phyloP scores from a whole-genome alignment of 2,329 filamentous ascomycete genomes.

The Ascochyta clinopodiicola region DNA sequence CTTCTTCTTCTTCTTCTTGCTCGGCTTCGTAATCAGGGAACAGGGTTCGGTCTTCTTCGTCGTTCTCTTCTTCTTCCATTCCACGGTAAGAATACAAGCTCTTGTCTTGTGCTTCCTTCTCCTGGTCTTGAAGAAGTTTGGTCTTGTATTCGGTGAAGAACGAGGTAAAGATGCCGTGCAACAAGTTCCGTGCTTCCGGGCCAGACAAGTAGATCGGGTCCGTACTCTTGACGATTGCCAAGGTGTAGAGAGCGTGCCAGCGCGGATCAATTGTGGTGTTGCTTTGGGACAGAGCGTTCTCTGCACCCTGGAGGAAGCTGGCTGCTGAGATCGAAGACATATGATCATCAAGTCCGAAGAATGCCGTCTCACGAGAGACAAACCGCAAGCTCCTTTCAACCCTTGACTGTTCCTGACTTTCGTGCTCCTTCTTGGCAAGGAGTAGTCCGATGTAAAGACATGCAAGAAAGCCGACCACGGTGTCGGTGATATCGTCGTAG shows the following conservation, averaged over 20 bases:
- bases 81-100: conserved; percentile 87
- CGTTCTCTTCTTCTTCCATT: conserved; percentile 76
- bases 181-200: conserved; percentile 44
- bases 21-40: conserved; percentile 79
- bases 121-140: conserved; percentile 77
- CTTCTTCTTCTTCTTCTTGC: conserved; percentile 35
- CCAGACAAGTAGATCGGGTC: conserved; percentile 25
- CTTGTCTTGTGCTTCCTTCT: conserved; percentile 73
- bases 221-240: conserved; percentile 35
- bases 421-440: conserved; percentile 50
- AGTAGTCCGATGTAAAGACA: conserved; percentile 79
- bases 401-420: conserved; percentile 20
- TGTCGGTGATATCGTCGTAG: conserved; percentile 85
- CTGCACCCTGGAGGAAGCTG: conserved; percentile 22
- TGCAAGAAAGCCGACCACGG: conserved; percentile 78
- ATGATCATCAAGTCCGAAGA: conserved; percentile 34
- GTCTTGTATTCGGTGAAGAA: conserved; percentile 84
- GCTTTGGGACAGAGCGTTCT: conserved; percentile 28
- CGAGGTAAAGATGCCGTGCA: conserved; percentile 72
- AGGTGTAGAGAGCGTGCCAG: conserved; percentile 44
- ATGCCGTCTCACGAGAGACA: conserved; percentile 39
- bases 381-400: conserved; percentile 31
- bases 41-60: conserved; percentile 79
- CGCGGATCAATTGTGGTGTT: conserved; percentile 39
- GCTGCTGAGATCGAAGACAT: conserved; percentile 24